Conservation (phyloP, 805 yeast genomes). For the Nakazawaea peltata region DNA sequence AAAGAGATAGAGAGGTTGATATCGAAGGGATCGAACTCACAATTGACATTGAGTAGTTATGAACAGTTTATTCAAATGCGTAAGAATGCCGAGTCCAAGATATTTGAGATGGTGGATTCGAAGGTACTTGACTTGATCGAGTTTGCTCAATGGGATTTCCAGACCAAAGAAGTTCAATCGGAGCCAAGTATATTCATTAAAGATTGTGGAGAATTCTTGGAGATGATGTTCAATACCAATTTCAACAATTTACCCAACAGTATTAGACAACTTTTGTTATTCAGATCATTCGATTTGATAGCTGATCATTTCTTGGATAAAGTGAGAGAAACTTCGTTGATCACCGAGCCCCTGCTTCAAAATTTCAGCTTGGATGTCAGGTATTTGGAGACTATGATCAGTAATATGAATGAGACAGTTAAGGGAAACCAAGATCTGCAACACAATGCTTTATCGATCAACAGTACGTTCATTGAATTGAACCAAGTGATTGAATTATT, state of each 20-base stretch:
- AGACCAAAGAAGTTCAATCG: slow-evolving; percentile 34
- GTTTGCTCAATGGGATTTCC: slow-evolving; percentile 84
- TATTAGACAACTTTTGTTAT: slow-evolving; percentile 70
- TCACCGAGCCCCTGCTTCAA: slow-evolving; percentile 51
- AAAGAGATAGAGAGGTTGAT: slow-evolving; percentile 49
- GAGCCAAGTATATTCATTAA: slow-evolving; percentile 70
- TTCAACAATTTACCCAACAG: slow-evolving; percentile 74
- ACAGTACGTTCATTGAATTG: slow-evolving; percentile 69
- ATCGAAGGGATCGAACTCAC: slow-evolving; percentile 27
- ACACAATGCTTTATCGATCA: slow-evolving; percentile 36
- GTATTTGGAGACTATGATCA: slow-evolving; percentile 60
- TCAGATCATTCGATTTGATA: slow-evolving; percentile 81
- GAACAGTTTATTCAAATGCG: slow-evolving; percentile 50
- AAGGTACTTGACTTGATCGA: slow-evolving; percentile 76
- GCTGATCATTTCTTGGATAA: slow-evolving; percentile 60
- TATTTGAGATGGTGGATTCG: slow-evolving; percentile 76
- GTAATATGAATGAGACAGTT: slow-evolving; percentile 22
- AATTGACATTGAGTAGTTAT: slow-evolving; percentile 30
- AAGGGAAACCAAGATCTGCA: slow-evolving; percentile 13
- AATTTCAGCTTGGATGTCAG: slow-evolving; percentile 76
- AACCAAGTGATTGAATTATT: slow-evolving; percentile 74
- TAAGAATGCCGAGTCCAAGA: slow-evolving; percentile 66
- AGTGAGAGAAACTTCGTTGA: slow-evolving; percentile 45
- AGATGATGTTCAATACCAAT: slow-evolving; percentile 79
- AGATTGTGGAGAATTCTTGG: slow-evolving; percentile 80